Evolutionary conservation across 441 rosid genomes (phyloP).

Genomic region (Pelargonium exstipulatum): DNA sequence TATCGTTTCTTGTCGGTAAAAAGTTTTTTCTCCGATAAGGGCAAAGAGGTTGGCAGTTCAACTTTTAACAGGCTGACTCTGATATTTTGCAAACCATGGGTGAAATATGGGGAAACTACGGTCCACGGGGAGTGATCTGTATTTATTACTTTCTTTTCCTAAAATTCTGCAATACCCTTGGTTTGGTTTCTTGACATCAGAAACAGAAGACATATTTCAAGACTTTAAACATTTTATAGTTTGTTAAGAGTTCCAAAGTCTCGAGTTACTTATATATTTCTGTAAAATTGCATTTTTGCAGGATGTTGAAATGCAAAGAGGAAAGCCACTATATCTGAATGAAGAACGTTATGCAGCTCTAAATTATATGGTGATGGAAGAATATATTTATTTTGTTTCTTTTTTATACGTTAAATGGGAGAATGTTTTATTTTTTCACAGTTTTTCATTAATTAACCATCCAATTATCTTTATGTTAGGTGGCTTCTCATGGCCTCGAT

Average conservation of each 20-base stretch:
- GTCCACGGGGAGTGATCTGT: neutral
- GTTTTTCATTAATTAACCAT: too few relatives aligned
- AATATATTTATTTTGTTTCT: constrained; percentile 14
- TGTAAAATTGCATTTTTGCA: constrained; percentile 26
- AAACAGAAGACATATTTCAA: too few relatives aligned
- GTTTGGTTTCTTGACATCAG: neutral
- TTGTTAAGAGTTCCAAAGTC: neutral
- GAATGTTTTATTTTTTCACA: too few relatives aligned
- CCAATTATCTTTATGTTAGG: constrained; percentile 33
- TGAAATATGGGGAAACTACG: neutral
- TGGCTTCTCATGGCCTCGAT: constrained; percentile 95
- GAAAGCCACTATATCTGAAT: constrained; percentile 85
- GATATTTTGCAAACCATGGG: neutral
- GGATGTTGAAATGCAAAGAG: constrained; percentile 75
- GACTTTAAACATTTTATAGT: neutral
- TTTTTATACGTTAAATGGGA: neutral
- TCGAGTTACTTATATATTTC: neutral
- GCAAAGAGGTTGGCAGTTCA: too few relatives aligned
- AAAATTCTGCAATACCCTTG: neutral
- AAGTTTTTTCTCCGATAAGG: too few relatives aligned
- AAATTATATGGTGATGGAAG: constrained; percentile 58
- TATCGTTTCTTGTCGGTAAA: neutral
- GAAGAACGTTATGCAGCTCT: constrained; percentile 94
- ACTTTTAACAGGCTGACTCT: too few relatives aligned
- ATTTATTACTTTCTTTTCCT: too few relatives aligned